Percentiles rank a stretch among this genome's conserved stretches.
phyloP scores from a whole-genome alignment of 768 basidiomycete genomes.

The Podaxis sp. region DNA sequence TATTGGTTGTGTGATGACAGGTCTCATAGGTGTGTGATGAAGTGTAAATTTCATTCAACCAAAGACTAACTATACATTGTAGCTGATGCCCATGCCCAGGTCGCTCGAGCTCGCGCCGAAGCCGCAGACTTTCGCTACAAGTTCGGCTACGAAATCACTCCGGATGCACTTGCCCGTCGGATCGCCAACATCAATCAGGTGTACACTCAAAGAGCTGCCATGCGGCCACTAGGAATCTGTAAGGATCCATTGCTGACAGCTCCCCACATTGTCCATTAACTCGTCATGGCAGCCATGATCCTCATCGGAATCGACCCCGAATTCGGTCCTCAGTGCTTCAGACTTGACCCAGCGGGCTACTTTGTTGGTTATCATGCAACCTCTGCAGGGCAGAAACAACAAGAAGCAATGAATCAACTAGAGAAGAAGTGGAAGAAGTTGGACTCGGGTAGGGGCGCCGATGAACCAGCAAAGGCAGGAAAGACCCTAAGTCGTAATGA shows the following conservation, averaged over 20 bases:
- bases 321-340: slow-evolving; percentile 94
- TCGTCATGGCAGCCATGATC: slow-evolving; percentile 73
- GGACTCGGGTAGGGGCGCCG: slow-evolving; percentile 72
- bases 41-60: neutral
- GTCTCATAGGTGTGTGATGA: slow-evolving; percentile 73
- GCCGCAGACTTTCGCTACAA: slow-evolving; percentile 94
- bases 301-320: slow-evolving; percentile 91
- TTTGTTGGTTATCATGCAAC: slow-evolving; percentile 99
- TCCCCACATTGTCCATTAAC: neutral
- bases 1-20: slow-evolving; percentile 98
- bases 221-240: slow-evolving; percentile 97
- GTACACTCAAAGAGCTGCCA: slow-evolving; percentile 95
- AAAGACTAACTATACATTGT: slow-evolving; percentile 11
- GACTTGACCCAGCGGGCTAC: slow-evolving; percentile 97
- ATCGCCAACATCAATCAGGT: slow-evolving; percentile 99
- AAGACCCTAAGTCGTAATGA: slow-evolving; percentile 69
- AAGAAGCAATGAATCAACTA: slow-evolving; percentile 96
- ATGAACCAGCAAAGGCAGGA: slow-evolving; percentile 76
- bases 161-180: slow-evolving; percentile 91
- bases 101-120: slow-evolving; percentile 80
- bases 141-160: slow-evolving; percentile 97
- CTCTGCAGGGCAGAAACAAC: slow-evolving; percentile 94
- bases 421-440: slow-evolving; percentile 99
- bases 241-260: slow-evolving; percentile 24
- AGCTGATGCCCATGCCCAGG: slow-evolving; percentile 95